Base-by-base conservation (phyloP, 192 early-diverging fungal species). In the Geranomyces variabilis region DNA sequence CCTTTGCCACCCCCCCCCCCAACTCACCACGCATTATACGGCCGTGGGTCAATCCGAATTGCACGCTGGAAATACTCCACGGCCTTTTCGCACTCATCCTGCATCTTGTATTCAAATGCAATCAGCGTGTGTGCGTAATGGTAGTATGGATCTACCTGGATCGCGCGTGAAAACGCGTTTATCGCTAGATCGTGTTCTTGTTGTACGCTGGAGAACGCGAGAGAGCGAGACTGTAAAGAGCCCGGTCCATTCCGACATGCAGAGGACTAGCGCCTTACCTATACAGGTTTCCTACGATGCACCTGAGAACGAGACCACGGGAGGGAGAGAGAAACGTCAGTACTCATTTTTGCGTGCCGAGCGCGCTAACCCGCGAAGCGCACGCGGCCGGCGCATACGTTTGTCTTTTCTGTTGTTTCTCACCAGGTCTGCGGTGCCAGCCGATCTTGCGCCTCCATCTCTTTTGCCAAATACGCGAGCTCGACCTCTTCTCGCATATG, bases 21-120 rank as follows among this genome's bases (percentile, higher is more conserved):
- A n/a, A n/a, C 80, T 76, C 87, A 94, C 93, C 91, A 93, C 26
- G 94, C 93, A 64, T 91, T 91, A 66, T 92, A 95, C 60, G 94
- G 91, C 17, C 94, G 80, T 15, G 80, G 77, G 69, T 96, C 87
- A 34, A 90, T 82, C 19, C 85, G 81, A 28, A 93, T 75, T 0
- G 93, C 92, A 8, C 78, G 80, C 51, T 91, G 82, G 79, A 92
- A 96, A 30, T 82, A 88, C 56, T 83, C 80, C 69, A 87, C 81
- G 1, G 94, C 93, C 26, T 90, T 81, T 22, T 94, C 92, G 44
- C 85, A 79, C 66, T 93, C 91, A 44, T 93, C 92, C 24, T 83
- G 80, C 4, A 85, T 82, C 45, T 90, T 79, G 75, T 85, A 92
- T 69, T 96, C 95, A 64, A 94, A 92, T 0, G 94, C 95, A 10